Evolutionary conservation across 768 basidiomycete species (phyloP), one percentile per base, ranked within the genome.

Genomic region (Flagelloscypha sp.): DNA sequence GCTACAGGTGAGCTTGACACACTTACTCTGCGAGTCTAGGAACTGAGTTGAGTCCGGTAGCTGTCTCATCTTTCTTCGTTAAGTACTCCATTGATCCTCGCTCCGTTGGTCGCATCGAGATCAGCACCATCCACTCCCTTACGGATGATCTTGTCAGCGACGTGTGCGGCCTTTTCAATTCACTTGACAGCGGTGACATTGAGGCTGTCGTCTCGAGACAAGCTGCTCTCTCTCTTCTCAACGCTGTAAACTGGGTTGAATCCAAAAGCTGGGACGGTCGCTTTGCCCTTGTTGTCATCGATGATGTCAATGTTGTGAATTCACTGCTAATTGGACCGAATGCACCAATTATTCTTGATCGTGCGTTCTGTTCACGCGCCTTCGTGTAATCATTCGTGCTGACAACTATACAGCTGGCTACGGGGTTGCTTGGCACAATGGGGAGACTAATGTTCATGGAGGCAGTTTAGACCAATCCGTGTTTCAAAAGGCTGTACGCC

Each of bases 131-230:
- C 66, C 97, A 94, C 2, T 82, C 88, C 38, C 76, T 99, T 42
- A 98, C 98, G 95, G 90, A 97, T 61, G n/a, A n/a, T n/a, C n/a
- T n/a, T n/a, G n/a, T n/a, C n/a, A n/a, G n/a, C n/a, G n/a, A n/a
- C n/a, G n/a, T n/a, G n/a, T n/a, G n/a, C n/a, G n/a, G n/a, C n/a
- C 83, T 98, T 52, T 99, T 99, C 55, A 79, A 84, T 28, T 79
- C 76, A 40, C 76, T 80, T 21, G 92, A 90, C 39, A 99, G 98
- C 75, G 76, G 74, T 49, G 95, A 99, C 55, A 90, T 99, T 38
- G 95, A 99, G 63, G 95, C 95, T 48, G 84, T 99, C 58, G 95
- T 98, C 66, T 92, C 87, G 29, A 98, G 98, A 69, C 98, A 97
- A 56, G 95, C 95, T 13, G 98, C 95, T 17, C 95, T 95, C 29